Conservation (phyloP, 352 stramenopile genomes). For the Pythium chondricola region DNA sequence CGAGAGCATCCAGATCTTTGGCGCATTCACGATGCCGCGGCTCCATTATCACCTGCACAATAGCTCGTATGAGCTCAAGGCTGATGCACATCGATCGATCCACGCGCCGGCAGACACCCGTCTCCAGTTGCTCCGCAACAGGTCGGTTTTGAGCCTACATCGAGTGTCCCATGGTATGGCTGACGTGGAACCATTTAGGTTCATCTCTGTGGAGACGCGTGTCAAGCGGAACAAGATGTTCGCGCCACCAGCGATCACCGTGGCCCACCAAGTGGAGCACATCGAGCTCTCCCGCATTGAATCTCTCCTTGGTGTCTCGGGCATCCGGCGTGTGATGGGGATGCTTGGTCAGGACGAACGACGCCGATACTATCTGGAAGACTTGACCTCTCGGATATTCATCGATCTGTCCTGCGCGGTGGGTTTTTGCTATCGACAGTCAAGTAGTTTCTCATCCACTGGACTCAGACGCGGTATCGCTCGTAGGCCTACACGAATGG, state of each 20-base stretch:
- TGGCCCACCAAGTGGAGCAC: conserved; percentile 56
- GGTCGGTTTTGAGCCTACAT: conserved; percentile 19
- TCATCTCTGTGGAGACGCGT: conserved; percentile 59
- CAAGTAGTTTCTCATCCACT: no score
- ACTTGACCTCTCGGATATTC: conserved; percentile 77
- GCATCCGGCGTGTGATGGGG: conserved; percentile 72
- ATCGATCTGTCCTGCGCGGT: conserved; percentile 67
- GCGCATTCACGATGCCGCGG: conserved; percentile 64
- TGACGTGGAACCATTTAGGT: conserved; percentile 24
- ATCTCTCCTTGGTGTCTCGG: conserved; percentile 74
- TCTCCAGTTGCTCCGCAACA: conserved; percentile 57
- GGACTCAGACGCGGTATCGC: no score
- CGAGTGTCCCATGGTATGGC: neutral
- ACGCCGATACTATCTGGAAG: conserved; percentile 71
- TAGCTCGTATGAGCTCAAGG: conserved; percentile 69
- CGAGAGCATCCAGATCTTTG: conserved; percentile 77
- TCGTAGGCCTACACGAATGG: conserved; percentile 76
- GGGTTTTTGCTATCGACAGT: no score
- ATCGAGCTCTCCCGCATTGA: conserved; percentile 86
- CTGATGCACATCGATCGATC: conserved; percentile 44
- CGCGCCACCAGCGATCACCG: conserved; percentile 42
- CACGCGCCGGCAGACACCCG: conserved; percentile 51
- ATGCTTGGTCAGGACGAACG: conserved; percentile 84
- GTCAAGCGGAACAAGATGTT: conserved; percentile 85
- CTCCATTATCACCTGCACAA: conserved; percentile 60